Evolutionary conservation across 2,329 filamentous ascomycete species (phyloP).

Genomic region (Aspergillus phoenicis): DNA sequence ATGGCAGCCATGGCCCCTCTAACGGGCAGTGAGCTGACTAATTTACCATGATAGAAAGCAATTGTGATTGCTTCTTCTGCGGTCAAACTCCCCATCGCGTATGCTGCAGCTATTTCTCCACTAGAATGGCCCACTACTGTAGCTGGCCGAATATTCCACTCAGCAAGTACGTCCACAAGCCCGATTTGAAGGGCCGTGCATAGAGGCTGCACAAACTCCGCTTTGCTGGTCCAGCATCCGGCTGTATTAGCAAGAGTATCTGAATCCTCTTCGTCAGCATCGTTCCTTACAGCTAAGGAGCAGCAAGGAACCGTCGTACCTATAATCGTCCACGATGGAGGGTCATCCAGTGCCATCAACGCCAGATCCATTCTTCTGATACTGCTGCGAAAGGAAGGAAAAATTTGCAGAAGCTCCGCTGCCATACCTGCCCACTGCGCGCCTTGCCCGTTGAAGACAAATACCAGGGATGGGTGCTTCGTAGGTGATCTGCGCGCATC

Average conservation of each 20-base stretch:
- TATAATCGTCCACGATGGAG: conserved; percentile 12
- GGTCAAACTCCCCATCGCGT: conserved; percentile 19
- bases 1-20: conserved; percentile 21
- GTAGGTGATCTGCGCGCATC: too few species aligned
- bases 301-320: too few species aligned
- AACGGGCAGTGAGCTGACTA: conserved; percentile 27
- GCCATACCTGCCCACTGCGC: conserved; percentile 29
- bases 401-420: conserved; percentile 14
- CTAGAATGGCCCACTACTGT: conserved; percentile 25
- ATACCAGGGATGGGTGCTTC: conserved; percentile 9
- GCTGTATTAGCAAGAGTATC: too few species aligned
- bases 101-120: conserved; percentile 29
- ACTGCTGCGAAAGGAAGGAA: not conserved
- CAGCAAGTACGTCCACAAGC: conserved; percentile 15
- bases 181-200: conserved; percentile 24
- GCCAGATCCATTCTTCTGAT: conserved; percentile 17
- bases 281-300: too few species aligned
- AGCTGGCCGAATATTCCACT: conserved; percentile 13
- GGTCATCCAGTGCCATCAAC: conserved; percentile 7
- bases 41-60: conserved; percentile 22
- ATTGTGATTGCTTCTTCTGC: conserved; percentile 17
- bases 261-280: too few species aligned
- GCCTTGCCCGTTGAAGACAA: conserved; percentile 30
- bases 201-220: conserved; percentile 16
- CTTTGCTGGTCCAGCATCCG: not conserved